A percentile compares a stretch with the other conserved stretches of the same genome.
Evolutionary conservation across 768 basidiomycete genomes (phyloP).

Genomic region (Suillus americanus): DNA sequence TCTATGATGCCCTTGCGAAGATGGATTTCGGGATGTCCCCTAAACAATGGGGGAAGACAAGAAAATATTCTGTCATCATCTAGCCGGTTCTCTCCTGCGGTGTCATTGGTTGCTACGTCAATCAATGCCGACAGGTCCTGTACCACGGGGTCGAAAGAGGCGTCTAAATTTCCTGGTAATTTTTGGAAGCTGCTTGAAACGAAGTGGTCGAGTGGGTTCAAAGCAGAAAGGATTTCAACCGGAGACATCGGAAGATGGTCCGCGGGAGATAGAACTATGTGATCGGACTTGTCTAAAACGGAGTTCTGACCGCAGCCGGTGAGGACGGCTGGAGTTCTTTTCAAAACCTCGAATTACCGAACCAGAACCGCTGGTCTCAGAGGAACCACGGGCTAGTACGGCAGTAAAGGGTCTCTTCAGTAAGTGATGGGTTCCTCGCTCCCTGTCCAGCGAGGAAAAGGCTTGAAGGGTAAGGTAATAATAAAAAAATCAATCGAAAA

Average conservation of each 20-base stretch:
- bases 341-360: conserved; percentile 59
- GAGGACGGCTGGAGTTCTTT: conserved; percentile 25
- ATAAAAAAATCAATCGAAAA: conserved; percentile 17
- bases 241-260: conserved; percentile 51
- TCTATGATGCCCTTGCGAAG: conserved; percentile 76
- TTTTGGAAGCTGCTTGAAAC: conserved; percentile 30
- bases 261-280: conserved; percentile 13
- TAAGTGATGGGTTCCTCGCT: conserved; percentile 65
- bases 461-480: conserved; percentile 41
- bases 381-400: conserved; percentile 64
- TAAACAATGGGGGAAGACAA: conserved; percentile 62
- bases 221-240: conserved; percentile 46
- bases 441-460: conserved; percentile 63
- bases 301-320: conserved; percentile 12
- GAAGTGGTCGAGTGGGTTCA: conserved; percentile 28
- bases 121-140: background rate
- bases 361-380: conserved; percentile 72
- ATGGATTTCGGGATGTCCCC: conserved; percentile 72
- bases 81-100: conserved; percentile 11
- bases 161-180: conserved; percentile 14
- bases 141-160: conserved; percentile 9
- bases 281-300: conserved; percentile 26
- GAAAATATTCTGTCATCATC: conserved; percentile 53
- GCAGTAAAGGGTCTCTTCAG: conserved; percentile 53
- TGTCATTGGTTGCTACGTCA: conserved; percentile 6